Percentiles rank a stretch among this genome's conserved stretches.
Conservation (phyloP, 176 grass and related monocot genomes). For the Triticum dicoccoides region DNA sequence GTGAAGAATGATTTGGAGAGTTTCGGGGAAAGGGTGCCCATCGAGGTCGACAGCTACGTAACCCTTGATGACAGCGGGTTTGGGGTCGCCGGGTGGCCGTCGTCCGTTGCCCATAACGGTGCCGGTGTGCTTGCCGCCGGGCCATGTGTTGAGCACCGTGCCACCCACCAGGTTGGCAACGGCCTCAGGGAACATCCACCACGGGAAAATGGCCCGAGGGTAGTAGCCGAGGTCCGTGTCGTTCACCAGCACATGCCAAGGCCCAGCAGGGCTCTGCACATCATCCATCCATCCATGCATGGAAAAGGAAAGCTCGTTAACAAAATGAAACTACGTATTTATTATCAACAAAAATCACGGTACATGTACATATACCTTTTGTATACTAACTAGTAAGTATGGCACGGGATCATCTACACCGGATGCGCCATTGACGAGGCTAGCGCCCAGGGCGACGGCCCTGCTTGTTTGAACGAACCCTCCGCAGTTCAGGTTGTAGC, state of each 20-base stretch:
- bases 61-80: background rate
- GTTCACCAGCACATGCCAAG: background rate
- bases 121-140: background rate
- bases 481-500: no score
- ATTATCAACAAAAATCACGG: no score
- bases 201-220: background rate
- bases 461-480: no score
- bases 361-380: no score
- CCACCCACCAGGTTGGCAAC: background rate
- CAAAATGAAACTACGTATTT: no score
- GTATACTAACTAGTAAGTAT: no score
- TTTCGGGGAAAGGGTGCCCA: background rate
- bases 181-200: background rate
- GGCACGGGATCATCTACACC: no score
- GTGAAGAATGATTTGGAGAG: background rate
- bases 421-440: no score
- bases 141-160: background rate
- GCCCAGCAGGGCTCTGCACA: background rate
- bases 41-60: background rate
- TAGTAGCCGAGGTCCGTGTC: slow-evolving; percentile 1
- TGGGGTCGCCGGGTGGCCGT: background rate
- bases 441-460: no score
- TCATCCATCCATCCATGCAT: background rate
- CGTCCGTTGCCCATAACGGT: background rate
- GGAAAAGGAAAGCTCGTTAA: background rate